Percentiles rank a stretch among this genome's conserved stretches.
phyloP scores from a whole-genome alignment of 2,329 filamentous ascomycete genomes.

The Penicillium glabrum region DNA sequence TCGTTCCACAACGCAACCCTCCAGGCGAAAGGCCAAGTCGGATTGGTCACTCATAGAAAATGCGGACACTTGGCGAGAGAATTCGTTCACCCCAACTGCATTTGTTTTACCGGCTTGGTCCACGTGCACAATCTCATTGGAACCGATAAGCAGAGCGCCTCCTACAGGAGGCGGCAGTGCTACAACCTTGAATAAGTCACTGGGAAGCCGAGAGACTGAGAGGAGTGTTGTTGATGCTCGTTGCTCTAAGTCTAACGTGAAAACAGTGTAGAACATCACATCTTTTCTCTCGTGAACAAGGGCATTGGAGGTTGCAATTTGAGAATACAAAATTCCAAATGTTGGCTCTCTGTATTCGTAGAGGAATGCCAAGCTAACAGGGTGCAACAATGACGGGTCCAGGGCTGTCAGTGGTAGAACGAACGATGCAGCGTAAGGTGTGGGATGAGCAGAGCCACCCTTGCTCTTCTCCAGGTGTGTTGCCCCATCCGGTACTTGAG shows the following conservation, averaged over 20 bases:
- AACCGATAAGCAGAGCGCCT: slow-evolving; percentile 80
- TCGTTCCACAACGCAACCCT: slow-evolving; percentile 75
- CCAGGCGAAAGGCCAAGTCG: slow-evolving; percentile 73
- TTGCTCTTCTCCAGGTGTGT: slow-evolving; percentile 34
- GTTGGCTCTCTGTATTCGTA: slow-evolving; percentile 98
- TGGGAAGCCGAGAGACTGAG: slow-evolving; percentile 79
- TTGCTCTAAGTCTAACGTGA: slow-evolving; percentile 91
- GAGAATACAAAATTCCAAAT: slow-evolving; percentile 88
- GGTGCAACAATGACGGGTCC: slow-evolving; percentile 82
- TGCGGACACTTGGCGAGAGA: slow-evolving; percentile 76
- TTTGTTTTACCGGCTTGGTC: slow-evolving; percentile 94
- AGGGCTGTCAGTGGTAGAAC: slow-evolving; percentile 86
- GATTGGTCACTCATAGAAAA: slow-evolving; percentile 88
- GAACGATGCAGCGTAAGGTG: slow-evolving; percentile 87
- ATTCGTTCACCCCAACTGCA: slow-evolving; percentile 88
- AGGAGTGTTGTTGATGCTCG: slow-evolving; percentile 89
- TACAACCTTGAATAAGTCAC: slow-evolving; percentile 80
- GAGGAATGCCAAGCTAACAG: slow-evolving; percentile 87
- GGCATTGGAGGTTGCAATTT: slow-evolving; percentile 69
- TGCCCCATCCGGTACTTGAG: slow-evolving; percentile 26
- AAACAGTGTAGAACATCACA: slow-evolving; percentile 85
- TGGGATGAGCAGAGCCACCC: slow-evolving; percentile 45
- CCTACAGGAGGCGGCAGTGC: slow-evolving; percentile 83
- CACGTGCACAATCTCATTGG: slow-evolving; percentile 90
- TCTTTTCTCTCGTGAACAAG: slow-evolving; percentile 77